Evolutionary conservation across 1,284 basidiomycete species (phyloP), one percentile per base, ranked within the genome.

Genomic region (Stereum hirsutum): DNA sequence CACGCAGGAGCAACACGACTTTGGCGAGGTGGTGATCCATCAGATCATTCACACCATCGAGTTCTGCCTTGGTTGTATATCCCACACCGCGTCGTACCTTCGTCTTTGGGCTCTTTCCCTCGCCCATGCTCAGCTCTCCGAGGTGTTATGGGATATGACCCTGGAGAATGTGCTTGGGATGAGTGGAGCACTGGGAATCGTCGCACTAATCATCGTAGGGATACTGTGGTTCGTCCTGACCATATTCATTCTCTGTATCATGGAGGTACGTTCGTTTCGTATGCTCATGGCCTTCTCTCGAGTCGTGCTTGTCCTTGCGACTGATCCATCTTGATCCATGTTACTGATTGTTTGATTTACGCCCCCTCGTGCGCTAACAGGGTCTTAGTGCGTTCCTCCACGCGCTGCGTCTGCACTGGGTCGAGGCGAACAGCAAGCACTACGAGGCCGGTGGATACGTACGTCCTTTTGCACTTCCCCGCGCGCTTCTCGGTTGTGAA

Each of bases 31-130:
- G 39, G 78, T 96, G 33, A 90, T 99, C 47, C 93, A 99, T 68
- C 95, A 98, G 63, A 74, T 96, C 51, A 99, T 99, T 57, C 93
- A 95, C 65, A 96, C 94, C 21, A 97, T 97, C 64, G 96, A 99
- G 69, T 99, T 98, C 71, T 98, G 95, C 60, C 78, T 99, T 30
- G 83, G 94, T 17, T 97, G 95, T 65, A 97, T 99, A 60, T 99
- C 96, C 51, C 97, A 99, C 67, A 99, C 96, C 2, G 96, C 95
- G 6, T 98, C 94, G 19, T 99, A 99, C 67, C 82, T 99, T 42
- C 95, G 95, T 66, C 75, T 99, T 30, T 99, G 95, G 95, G 96
- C 96, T 19, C 75, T 99, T 7, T 99, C 96, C 25, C 78, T 99
- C 39, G 95, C 95, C 6, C 95, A 99, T 66, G 93, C 96, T 11